Evolutionary conservation across 306 rosid species (phyloP).

Genomic region (Castanospermum australe): DNA sequence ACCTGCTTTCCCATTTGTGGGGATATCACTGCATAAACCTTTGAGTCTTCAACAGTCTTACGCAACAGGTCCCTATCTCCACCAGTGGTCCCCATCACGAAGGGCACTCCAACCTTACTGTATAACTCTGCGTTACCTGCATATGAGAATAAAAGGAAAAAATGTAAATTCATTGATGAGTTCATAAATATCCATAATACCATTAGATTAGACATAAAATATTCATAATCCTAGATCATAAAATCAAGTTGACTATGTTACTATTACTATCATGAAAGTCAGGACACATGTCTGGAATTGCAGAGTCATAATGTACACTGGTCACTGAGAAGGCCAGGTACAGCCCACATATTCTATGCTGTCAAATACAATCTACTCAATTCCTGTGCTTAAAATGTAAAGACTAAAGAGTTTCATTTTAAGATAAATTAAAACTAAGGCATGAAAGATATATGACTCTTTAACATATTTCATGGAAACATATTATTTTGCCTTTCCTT

Average conservation of each 20-base stretch:
- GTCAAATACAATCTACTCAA: constrained; percentile 5
- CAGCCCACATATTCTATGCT: not conserved
- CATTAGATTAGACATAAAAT: constrained; percentile 6
- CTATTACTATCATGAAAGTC: not conserved
- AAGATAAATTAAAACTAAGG: not conserved
- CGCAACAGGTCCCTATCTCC: constrained; percentile 72
- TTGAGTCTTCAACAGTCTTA: constrained; percentile 74
- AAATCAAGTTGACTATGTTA: not conserved
- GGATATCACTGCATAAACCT: constrained; percentile 81
- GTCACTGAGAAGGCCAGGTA: constrained; percentile 6
- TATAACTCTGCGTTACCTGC: constrained; percentile 85
- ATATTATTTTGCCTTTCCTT: not conserved
- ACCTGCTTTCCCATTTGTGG: constrained; percentile 99
- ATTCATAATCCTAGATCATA: not conserved
- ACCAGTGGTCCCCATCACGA: constrained; percentile 97
- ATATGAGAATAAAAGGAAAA: constrained; percentile 12
- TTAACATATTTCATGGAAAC: not conserved
- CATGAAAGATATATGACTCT: not conserved
- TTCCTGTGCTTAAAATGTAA: not conserved
- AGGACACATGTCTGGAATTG: not conserved
- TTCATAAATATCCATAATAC: not conserved
- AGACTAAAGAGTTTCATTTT: not conserved
- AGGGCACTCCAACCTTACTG: constrained; percentile 82
- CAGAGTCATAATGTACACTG: not conserved
- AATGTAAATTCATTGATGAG: not conserved